Base-by-base conservation (phyloP, 495 filamentous ascomycete species). In the Staphylotrichum tortipilum region DNA sequence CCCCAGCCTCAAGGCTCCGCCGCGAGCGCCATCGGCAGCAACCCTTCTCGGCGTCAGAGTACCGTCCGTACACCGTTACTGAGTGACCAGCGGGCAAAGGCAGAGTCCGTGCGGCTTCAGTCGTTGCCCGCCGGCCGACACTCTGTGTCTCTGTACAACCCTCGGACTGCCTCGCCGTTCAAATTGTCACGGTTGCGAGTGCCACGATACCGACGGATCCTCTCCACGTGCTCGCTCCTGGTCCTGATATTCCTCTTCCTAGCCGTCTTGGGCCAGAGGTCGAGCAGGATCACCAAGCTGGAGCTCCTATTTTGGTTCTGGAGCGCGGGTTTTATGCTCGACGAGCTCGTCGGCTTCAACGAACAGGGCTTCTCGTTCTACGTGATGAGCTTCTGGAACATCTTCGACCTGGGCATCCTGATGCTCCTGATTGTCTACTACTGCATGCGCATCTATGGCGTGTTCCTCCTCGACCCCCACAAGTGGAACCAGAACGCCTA, bases 241-340 rank as follows among this genome's bases (percentile, higher is more conserved):
- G 76, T 89, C 26, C 72, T 96, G 56, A 76, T 95, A 19, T 81
- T 80, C n/a, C 72, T 96, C 30, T 95, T 88, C 58, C 65, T 95
- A 18, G 83, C 86, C 3, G 87, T 94, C 15, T 67, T 91, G 8
- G 62, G 73, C 35, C 66, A 84, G 60, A 71, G 85, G 47, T 88
- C 86, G 17, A 76, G 78, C 36, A 71, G 74, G 19, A 94, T 96
- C 57, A 92, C 88, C 11, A 71, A 78, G 3, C 66, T 95, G 7
- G 90, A 96, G 64, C 64, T 95, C 18, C 57, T 92, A 10, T 95
- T 96, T 63, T 96, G 90, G 90, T 83, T 96, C 63, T 96, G 90
- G 90, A 91, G 87, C 60, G 85, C 87, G 19, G 90, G 90, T 3
- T 96, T 91, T 65, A 94, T 95, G 87, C 82, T 96, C n/a, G 88